These are phyloP conservation scores for Xylaria sp. DNA, from an alignment of 2,329 filamentous ascomycete genomes.

Conservation along the genomic window DNA sequence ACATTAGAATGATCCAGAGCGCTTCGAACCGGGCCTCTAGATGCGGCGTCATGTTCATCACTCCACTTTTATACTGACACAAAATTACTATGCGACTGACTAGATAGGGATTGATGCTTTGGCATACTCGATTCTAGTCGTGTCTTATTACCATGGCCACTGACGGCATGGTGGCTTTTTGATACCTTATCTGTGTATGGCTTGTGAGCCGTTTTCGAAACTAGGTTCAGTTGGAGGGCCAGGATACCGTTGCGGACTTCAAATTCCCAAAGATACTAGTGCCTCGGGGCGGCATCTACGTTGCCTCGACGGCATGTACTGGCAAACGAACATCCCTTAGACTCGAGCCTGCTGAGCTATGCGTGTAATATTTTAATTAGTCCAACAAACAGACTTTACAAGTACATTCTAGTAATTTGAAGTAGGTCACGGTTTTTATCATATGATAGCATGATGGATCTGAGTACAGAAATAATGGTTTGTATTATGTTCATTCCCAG, in stretches of 20 bases:
- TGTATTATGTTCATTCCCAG: constrained; percentile 7
- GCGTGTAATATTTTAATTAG: neutral
- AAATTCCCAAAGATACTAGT: constrained; percentile 37
- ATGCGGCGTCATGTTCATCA: constrained; percentile 5
- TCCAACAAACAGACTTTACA: neutral
- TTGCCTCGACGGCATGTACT: constrained; percentile 33
- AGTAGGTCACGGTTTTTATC: neutral
- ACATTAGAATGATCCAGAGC: constrained; percentile 18
- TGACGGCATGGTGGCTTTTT: neutral
- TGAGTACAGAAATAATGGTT: neutral
- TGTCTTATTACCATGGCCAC: constrained; percentile 5
- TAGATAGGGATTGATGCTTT: constrained; percentile 17
- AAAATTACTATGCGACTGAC: constrained; percentile 22
- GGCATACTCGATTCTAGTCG: neutral
- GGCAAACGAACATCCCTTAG: neutral
- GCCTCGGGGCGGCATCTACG: constrained; percentile 24
- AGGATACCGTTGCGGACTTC: constrained; percentile 39
- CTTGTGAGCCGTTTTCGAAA: neutral
- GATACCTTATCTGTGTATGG: neutral
- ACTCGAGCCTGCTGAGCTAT: neutral
- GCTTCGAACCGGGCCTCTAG: constrained; percentile 17
- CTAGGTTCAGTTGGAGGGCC: neutral
- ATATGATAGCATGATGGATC: neutral
- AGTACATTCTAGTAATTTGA: neutral
- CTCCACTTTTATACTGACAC: constrained; percentile 28